Percentiles rank a stretch among this genome's conserved stretches.
Evolutionary conservation across 805 yeast genomes (phyloP).

Genomic region (Candida maris): DNA sequence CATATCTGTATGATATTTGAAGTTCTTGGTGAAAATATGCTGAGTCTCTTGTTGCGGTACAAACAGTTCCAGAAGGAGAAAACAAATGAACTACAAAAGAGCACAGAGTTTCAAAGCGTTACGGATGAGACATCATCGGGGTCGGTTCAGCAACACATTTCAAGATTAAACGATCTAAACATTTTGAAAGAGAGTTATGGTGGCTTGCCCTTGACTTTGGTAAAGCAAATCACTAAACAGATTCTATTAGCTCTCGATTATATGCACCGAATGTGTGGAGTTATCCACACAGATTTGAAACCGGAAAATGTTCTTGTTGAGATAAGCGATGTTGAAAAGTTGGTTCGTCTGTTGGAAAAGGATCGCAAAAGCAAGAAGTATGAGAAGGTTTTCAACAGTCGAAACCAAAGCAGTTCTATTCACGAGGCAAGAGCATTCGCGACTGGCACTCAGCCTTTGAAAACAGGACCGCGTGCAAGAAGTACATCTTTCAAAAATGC

Average conservation of each 20-base stretch:
- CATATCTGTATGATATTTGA: constrained; percentile 68
- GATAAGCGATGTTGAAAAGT: constrained; percentile 50
- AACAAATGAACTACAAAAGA: constrained; percentile 23
- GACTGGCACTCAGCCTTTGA: background rate
- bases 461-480: constrained; percentile 16
- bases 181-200: constrained; percentile 41
- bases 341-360: constrained; percentile 42
- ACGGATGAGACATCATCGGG: constrained; percentile 1
- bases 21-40: constrained; percentile 57
- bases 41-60: constrained; percentile 48
- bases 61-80: constrained; percentile 35
- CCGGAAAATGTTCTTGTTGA: constrained; percentile 66
- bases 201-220: constrained; percentile 52
- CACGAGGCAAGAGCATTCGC: constrained; percentile 3
- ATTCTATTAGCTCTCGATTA: constrained; percentile 52
- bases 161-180: constrained; percentile 31
- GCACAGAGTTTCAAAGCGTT: constrained; percentile 7
- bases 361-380: constrained; percentile 26
- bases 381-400: constrained; percentile 19
- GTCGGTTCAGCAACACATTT: constrained; percentile 20
- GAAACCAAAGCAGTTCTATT: constrained; percentile 17
- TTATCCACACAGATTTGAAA: constrained; percentile 72
- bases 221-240: constrained; percentile 55
- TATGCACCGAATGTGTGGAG: constrained; percentile 57
- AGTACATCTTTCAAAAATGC: constrained; percentile 16